phyloP scores from a whole-genome alignment of 2,329 filamentous ascomycete genomes.

The Coniella vitis region DNA sequence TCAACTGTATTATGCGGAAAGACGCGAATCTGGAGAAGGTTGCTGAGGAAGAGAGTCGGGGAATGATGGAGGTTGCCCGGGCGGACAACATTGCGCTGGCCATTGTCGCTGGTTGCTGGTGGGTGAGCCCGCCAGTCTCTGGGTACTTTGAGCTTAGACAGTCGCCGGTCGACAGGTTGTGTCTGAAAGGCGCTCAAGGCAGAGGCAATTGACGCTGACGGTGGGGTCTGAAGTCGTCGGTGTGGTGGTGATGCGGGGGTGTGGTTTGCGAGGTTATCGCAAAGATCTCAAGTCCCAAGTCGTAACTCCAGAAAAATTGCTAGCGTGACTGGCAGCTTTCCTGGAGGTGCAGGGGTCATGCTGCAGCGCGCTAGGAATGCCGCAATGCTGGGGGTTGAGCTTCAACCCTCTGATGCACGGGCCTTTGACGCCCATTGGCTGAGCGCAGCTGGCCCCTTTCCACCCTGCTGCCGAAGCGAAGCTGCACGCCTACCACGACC shows the following conservation, averaged over 20 bases:
- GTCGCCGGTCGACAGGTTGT: too few relatives aligned
- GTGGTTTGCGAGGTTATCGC: conserved; percentile 7
- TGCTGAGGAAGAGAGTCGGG: conserved; percentile 41
- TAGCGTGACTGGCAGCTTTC: conserved; percentile 8
- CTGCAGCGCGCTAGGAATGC: background rate
- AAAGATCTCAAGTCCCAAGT: background rate
- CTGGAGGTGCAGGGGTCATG: background rate
- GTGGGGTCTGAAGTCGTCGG: background rate
- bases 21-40: conserved; percentile 35
- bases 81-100: conserved; percentile 33
- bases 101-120: conserved; percentile 31
- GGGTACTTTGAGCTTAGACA: background rate
- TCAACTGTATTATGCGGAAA: conserved; percentile 38
- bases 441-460: conserved; percentile 14
- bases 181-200: background rate
- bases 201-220: background rate
- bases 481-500: conserved; percentile 17
- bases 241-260: background rate
- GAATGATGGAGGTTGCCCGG: conserved; percentile 40
- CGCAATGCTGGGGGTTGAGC: conserved; percentile 8
- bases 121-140: background rate
- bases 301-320: conserved; percentile 13
- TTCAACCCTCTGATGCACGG: conserved; percentile 5
- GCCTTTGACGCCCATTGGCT: conserved; percentile 8
- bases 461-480: conserved; percentile 1